Evolutionary conservation across 768 basidiomycete species (phyloP).

Genomic region (Tylopilus subfusipes): DNA sequence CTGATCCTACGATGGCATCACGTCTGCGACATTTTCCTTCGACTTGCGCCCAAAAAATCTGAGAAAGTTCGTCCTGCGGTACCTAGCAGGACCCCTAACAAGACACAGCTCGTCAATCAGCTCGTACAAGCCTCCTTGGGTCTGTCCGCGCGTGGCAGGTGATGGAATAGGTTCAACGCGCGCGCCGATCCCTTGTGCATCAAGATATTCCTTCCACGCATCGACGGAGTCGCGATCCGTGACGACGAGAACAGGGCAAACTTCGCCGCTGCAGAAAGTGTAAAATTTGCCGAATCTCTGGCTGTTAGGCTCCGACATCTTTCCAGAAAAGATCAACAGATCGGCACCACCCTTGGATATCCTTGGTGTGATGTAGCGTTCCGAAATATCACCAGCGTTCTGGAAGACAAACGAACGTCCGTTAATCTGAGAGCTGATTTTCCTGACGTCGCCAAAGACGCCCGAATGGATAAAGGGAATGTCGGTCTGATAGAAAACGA

Average conservation of each 20-base stretch:
- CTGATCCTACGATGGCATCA: neutral
- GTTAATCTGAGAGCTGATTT: constrained; percentile 19
- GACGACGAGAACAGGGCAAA: constrained; percentile 25
- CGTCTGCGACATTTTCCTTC: constrained; percentile 7
- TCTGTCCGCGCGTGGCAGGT: neutral
- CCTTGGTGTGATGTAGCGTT: constrained; percentile 15
- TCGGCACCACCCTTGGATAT: constrained; percentile 24
- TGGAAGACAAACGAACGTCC: constrained; percentile 25
- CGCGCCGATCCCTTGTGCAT: constrained; percentile 10
- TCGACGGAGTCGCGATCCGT: constrained; percentile 6
- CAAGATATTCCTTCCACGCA: constrained; percentile 11
- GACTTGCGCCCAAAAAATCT: constrained; percentile 12
- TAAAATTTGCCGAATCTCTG: constrained; percentile 14
- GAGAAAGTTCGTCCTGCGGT: constrained; percentile 12
- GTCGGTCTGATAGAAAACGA: constrained; percentile 21
- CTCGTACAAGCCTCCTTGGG: constrained; percentile 1
- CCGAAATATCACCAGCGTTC: constrained; percentile 13
- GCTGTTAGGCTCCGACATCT: constrained; percentile 7
- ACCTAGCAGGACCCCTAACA: constrained; percentile 20
- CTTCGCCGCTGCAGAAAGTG: constrained; percentile 17
- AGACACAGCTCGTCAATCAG: constrained; percentile 25
- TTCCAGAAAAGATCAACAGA: constrained; percentile 22
- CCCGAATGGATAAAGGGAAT: constrained; percentile 6
- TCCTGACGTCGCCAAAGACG: constrained; percentile 18
- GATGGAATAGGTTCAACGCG: constrained; percentile 10